Evolutionary conservation across 2,329 filamentous ascomycete genomes (phyloP).

Genomic region (Sarocladium kiliense): DNA sequence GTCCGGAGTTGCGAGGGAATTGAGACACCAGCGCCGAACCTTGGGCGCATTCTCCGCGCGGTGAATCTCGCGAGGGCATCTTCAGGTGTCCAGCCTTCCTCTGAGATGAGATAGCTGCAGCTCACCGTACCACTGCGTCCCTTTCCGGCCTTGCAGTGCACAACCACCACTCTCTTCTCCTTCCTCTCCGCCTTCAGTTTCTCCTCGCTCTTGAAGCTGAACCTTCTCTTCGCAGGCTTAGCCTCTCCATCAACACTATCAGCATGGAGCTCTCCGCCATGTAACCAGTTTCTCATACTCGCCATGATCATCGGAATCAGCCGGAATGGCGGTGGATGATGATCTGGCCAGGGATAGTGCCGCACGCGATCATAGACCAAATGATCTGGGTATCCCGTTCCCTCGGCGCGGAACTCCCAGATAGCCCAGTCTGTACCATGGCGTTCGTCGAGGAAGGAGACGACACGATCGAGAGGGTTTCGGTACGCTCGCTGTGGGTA

Average conservation of each 20-base stretch:
- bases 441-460: constrained; percentile 80
- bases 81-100: constrained; percentile 60
- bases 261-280: constrained; percentile 38
- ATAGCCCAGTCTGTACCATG: constrained; percentile 86
- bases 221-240: background rate
- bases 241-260: constrained; percentile 1
- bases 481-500: constrained; percentile 91
- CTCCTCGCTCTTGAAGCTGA: background rate
- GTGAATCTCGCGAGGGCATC: constrained; percentile 59
- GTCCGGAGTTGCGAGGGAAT: constrained; percentile 90
- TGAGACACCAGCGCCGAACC: constrained; percentile 83
- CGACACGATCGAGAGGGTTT: constrained; percentile 82
- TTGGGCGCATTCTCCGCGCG: constrained; percentile 78
- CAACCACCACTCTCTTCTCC: constrained; percentile 66
- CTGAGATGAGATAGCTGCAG: constrained; percentile 84
- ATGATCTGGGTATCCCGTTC: constrained; percentile 88
- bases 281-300: constrained; percentile 86
- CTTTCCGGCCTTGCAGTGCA: constrained; percentile 97
- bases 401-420: constrained; percentile 97
- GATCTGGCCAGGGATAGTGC: constrained; percentile 95
- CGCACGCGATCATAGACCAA: constrained; percentile 80
- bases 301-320: constrained; percentile 85
- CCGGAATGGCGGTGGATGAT: constrained; percentile 90
- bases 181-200: constrained; percentile 26
- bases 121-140: constrained; percentile 84